Evolutionary conservation across 768 basidiomycete species (phyloP), one percentile per base, ranked within the genome.

Genomic region (Pulveroboletus sp.): DNA sequence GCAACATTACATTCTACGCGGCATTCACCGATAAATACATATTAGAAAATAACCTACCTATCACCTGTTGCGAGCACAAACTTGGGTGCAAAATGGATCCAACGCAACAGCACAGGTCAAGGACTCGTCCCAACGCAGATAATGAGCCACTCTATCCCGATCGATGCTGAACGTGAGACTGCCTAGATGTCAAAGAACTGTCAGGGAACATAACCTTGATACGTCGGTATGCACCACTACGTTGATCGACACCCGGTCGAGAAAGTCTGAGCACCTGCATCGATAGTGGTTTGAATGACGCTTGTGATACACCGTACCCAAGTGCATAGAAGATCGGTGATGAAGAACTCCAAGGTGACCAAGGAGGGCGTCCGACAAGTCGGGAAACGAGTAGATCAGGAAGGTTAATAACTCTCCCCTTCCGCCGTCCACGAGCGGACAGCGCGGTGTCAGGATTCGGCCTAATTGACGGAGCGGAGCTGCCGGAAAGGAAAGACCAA

Each of bases 21-120:
- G 29, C 45, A 48, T 58, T 40, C 14, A 32, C 47, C 43, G 51
- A 53, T 36, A 38, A 19, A 29, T 36, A 53, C 42, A 38, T 9
- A 27, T 27, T 27, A 9, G 25, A 27, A 27, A 27, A 5, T 9
- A 29, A 29, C 27, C 27, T 13, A 47, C 43, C 39, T 16, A 6
- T n/a, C 40, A 5, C 20, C 34, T 20, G 14, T 16, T 21, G 25
- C 16, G 16, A 41, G 32, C 13, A 38, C 34, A 37, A 34, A 34
- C 11, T 23, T 27, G 13, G 11, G 13, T 19, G 35, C 39, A 23
- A 12, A 24, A 34, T 27, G 13, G 25, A 38, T 23, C 23, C 7
- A 16, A 20, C 33, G 21, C 7, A 17, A 21, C 21, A 29, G 44
- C 24, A 25, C 27, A 21, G 17, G n/a, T 16, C 5, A 27, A 32